These are phyloP conservation scores for Candida boidinii DNA, from an alignment of 805 yeast species.

Conservation along the genomic window DNA sequence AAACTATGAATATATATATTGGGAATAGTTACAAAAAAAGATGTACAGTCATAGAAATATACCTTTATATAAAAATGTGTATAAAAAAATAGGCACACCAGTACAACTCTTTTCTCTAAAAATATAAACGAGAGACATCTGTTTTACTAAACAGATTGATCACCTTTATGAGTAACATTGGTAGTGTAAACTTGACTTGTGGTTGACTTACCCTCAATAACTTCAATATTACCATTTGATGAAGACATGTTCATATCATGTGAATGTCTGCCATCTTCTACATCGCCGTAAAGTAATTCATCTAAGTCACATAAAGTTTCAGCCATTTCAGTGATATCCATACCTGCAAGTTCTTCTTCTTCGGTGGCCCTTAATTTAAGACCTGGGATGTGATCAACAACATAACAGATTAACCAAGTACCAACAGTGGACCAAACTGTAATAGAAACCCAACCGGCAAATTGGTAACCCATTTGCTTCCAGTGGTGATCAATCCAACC, in stretches of 20 bases:
- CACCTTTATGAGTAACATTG: too few relatives aligned
- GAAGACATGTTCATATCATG: too few relatives aligned
- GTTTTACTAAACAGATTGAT: too few relatives aligned
- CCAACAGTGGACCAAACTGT: conserved; percentile 35
- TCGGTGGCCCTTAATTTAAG: conserved; percentile 32
- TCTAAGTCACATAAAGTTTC: conserved; percentile 21
- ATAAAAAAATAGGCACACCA: too few relatives aligned
- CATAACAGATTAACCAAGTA: conserved; percentile 33
- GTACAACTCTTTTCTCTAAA: too few relatives aligned
- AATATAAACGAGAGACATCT: too few relatives aligned
- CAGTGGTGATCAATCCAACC: conserved; percentile 70
- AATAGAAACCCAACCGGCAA: conserved; percentile 29
- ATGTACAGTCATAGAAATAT: too few relatives aligned
- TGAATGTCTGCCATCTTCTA: too few relatives aligned
- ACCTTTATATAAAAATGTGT: too few relatives aligned
- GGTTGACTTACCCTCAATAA: neutral
- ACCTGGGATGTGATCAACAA: conserved; percentile 44
- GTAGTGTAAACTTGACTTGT: neutral
- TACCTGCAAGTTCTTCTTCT: conserved; percentile 42
- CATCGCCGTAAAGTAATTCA: too few relatives aligned
- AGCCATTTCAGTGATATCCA: conserved; percentile 42
- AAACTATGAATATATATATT: too few relatives aligned
- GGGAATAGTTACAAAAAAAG: too few relatives aligned
- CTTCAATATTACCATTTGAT: neutral
- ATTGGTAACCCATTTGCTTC: conserved; percentile 76